These are phyloP conservation scores for Rhinocladiella mackenziei DNA, from an alignment of 2,329 filamentous ascomycete species.

Conservation along the genomic window DNA sequence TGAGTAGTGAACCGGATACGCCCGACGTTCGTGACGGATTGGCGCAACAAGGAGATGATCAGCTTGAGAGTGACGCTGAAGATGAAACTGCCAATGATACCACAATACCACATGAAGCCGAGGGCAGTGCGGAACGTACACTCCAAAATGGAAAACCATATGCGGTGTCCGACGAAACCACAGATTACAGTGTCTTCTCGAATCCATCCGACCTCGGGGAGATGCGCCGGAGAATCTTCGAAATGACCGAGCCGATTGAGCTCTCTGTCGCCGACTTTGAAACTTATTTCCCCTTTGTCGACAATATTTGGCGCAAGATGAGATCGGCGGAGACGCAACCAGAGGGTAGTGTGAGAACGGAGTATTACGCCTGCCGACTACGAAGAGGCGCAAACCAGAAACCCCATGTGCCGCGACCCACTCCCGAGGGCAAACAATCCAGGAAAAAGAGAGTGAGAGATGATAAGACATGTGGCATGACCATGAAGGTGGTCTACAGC, in stretches of 20 bases:
- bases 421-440: conserved; percentile 44
- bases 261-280: conserved; percentile 46
- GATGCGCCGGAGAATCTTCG: conserved; percentile 44
- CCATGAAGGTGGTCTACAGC: conserved; percentile 46
- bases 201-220: conserved; percentile 43
- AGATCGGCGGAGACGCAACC: conserved; percentile 30
- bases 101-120: conserved; percentile 2
- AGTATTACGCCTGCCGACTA: conserved; percentile 48
- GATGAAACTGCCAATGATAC: conserved; percentile 8
- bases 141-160: conserved; percentile 18
- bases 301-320: conserved; percentile 50
- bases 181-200: conserved; percentile 36
- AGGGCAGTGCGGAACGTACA: conserved; percentile 14
- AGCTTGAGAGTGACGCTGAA: conserved; percentile 18
- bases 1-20: conserved; percentile 22
- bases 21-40: conserved; percentile 13
- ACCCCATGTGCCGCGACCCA: conserved; percentile 38
- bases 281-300: conserved; percentile 47
- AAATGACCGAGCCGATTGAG: conserved; percentile 45
- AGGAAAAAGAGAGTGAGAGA: conserved; percentile 45
- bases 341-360: conserved; percentile 39
- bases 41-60: conserved; percentile 19
- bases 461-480: conserved; percentile 46
- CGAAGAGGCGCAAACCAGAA: conserved; percentile 39
- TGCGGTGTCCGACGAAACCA: conserved; percentile 15